Percentiles rank a stretch among this genome's conserved stretches.
phyloP scores from a whole-genome alignment of 2,329 filamentous ascomycete species.

The Fusarium odoratissimum region DNA sequence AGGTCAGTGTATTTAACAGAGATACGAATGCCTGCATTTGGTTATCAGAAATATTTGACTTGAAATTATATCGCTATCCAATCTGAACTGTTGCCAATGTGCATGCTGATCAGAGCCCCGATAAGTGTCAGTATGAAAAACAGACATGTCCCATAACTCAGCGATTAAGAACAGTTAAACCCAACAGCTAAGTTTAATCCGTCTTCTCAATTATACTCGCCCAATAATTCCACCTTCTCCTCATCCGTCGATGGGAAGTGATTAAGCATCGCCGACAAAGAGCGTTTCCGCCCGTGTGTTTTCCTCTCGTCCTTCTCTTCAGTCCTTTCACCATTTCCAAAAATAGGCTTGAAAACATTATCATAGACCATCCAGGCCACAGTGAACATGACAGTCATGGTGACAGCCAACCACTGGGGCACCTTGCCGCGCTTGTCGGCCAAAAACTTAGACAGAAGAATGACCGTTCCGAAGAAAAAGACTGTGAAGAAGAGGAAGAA shows the following conservation, averaged over 20 bases:
- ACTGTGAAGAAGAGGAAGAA: constrained; percentile 70
- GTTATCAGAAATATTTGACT: neutral
- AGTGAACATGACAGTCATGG: constrained; percentile 65
- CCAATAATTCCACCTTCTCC: constrained; percentile 42
- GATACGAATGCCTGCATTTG: neutral
- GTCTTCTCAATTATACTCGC: constrained; percentile 9
- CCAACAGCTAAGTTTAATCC: no score
- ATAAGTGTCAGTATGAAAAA: neutral
- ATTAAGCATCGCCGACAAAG: constrained; percentile 18
- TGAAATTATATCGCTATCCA: neutral
- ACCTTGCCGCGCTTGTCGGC: constrained; percentile 74
- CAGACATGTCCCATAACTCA: neutral
- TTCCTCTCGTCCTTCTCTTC: constrained; percentile 42
- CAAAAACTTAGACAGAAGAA: constrained; percentile 59
- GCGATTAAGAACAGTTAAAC: neutral
- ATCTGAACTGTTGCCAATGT: neutral
- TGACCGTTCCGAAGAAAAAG: constrained; percentile 65
- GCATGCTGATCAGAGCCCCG: neutral
- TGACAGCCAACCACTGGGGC: constrained; percentile 73
- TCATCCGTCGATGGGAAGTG: constrained; percentile 29
- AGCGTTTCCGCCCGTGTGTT: constrained; percentile 2
- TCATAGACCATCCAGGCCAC: constrained; percentile 61
- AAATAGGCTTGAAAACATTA: constrained; percentile 65
- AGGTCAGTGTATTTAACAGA: neutral
- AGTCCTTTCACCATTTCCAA: constrained; percentile 88